A percentile compares a stretch with the other conserved stretches of the same genome.
Conservation (phyloP, 768 basidiomycete genomes). For the Leccinum subgranulosum region DNA sequence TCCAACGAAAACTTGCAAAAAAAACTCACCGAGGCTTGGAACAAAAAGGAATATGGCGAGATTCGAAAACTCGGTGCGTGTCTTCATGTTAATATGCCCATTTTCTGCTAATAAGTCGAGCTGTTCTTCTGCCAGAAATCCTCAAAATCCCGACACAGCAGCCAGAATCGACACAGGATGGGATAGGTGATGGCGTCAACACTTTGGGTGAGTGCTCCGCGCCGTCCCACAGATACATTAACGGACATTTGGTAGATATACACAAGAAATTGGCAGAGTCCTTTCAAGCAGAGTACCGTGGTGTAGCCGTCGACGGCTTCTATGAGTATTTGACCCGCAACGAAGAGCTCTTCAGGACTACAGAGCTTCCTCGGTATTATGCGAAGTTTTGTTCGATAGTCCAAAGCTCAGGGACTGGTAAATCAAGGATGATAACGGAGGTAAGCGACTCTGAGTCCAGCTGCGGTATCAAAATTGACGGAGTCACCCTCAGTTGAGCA, state of each 20-base stretch:
- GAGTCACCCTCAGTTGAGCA: constrained; percentile 1
- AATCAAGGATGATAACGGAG: constrained; percentile 12
- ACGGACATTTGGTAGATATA: background rate
- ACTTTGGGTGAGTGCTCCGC: background rate
- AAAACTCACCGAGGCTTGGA: background rate
- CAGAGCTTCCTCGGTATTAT: background rate
- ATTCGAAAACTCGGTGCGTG: background rate
- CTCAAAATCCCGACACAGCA: background rate
- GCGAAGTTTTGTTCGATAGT: constrained; percentile 9
- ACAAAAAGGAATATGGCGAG: background rate
- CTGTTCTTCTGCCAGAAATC: background rate
- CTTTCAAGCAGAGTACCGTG: background rate
- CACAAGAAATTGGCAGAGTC: background rate
- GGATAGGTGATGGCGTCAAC: too few relatives aligned
- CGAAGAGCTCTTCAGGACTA: constrained; percentile 2
- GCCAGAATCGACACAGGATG: background rate
- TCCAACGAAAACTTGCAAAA: background rate
- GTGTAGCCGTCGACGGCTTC: constrained; percentile 13
- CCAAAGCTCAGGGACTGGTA: constrained; percentile 15
- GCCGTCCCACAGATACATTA: too few relatives aligned
- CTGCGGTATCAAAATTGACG: background rate
- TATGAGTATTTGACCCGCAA: constrained; percentile 16
- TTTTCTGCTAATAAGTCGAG: too few relatives aligned
- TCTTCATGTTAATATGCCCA: background rate
- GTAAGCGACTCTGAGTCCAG: background rate